Conservation (phyloP, 768 basidiomycete species). For the Phanerodontia chrysosporium region DNA sequence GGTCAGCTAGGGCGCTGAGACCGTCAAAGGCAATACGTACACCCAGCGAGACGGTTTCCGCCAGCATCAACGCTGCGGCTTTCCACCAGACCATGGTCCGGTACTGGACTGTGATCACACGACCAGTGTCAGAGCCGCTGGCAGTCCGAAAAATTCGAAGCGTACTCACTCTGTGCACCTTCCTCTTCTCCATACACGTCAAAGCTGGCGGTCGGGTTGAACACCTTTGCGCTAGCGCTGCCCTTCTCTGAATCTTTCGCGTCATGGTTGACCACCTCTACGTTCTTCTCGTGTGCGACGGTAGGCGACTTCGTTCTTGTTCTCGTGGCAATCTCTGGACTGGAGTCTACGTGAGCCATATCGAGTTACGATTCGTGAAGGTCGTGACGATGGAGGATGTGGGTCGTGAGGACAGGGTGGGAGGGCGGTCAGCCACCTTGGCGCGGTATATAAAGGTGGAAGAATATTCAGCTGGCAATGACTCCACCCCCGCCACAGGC, state of each 20-base stretch:
- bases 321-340: not conserved
- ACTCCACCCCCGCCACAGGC: not conserved
- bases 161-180: conserved; percentile 19
- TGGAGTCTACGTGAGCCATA: not conserved
- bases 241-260: conserved; percentile 2
- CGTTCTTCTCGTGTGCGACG: not conserved
- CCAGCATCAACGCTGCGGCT: conserved; percentile 28
- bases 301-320: not conserved
- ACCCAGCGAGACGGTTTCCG: conserved; percentile 28
- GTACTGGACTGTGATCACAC: conserved; percentile 22
- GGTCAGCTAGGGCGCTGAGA: not conserved
- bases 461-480: not conserved
- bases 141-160: not conserved
- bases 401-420: not conserved
- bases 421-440: not conserved
- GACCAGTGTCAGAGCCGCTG: not conserved
- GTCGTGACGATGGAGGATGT: not conserved
- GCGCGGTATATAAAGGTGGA: not conserved
- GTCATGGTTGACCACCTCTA: not conserved
- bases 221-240: not conserved
- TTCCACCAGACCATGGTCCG: conserved; percentile 30
- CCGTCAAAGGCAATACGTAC: conserved; percentile 13
- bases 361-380: not conserved
- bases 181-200: conserved; percentile 25
- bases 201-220: conserved; percentile 8